Evolutionary conservation across 2,329 filamentous ascomycete species (phyloP).

Genomic region (Immersiporthe knoxdaviesiana): DNA sequence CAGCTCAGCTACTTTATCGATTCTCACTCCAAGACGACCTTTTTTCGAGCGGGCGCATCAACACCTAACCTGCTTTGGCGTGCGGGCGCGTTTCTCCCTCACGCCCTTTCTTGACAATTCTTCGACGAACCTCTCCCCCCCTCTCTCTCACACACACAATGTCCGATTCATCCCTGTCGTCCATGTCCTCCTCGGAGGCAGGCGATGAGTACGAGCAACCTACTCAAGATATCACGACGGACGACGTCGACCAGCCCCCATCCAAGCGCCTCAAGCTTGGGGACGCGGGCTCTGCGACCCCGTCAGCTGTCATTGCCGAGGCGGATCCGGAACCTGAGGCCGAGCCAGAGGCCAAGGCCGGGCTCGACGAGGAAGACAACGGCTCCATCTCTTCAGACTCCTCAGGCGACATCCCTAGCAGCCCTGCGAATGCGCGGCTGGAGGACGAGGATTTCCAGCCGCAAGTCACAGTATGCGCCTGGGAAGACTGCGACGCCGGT

Average conservation of each 20-base stretch:
- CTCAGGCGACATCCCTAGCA: constrained; percentile 79
- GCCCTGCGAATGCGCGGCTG: constrained; percentile 65
- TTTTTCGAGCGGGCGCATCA: constrained; percentile 1
- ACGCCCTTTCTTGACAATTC: not conserved
- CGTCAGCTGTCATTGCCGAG: constrained; percentile 49
- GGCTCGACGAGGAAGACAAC: constrained; percentile 58
- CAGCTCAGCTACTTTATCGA: not conserved
- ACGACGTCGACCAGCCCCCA: constrained; percentile 47
- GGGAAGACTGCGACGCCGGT: constrained; percentile 73
- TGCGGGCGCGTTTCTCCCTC: not conserved
- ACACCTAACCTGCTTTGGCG: not conserved
- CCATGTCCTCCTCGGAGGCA: constrained; percentile 45
- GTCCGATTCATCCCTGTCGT: constrained; percentile 53
- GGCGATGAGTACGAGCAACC: constrained; percentile 52
- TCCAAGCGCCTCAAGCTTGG: constrained; percentile 53
- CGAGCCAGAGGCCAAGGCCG: constrained; percentile 50
- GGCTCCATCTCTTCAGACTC: constrained; percentile 70
- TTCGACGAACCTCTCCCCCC: no score
- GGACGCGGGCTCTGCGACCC: constrained; percentile 47
- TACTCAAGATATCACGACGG: constrained; percentile 42
- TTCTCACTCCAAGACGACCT: not conserved
- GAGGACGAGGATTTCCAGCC: constrained; percentile 78
- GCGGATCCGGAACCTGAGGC: constrained; percentile 55
- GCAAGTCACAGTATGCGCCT: constrained; percentile 77
- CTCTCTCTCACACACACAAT: constrained; percentile 15